phyloP scores from a whole-genome alignment of 805 yeast genomes.

The Soucietia sequanensis region DNA sequence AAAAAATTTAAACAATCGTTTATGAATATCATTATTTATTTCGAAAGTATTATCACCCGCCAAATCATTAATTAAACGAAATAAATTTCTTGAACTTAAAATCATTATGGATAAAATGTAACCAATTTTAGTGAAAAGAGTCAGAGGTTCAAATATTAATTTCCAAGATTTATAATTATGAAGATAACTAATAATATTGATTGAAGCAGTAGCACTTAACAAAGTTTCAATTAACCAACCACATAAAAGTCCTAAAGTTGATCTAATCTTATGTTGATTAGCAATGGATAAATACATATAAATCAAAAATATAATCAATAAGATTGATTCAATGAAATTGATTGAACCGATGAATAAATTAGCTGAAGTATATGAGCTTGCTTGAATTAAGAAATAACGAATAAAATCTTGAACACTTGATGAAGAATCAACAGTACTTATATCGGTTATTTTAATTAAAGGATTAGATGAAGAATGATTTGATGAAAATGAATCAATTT shows the following conservation, averaged over 20 bases:
- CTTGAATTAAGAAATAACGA: slow-evolving; percentile 3
- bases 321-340: slow-evolving; percentile 3
- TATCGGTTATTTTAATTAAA: slow-evolving; percentile 1
- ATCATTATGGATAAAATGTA: slow-evolving; percentile 23
- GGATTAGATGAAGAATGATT: not conserved
- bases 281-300: slow-evolving; percentile 28
- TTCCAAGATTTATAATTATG: slow-evolving; percentile 22
- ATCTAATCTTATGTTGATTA: slow-evolving; percentile 33
- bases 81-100: slow-evolving; percentile 29
- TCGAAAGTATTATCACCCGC: slow-evolving; percentile 22
- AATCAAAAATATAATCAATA: slow-evolving; percentile 12
- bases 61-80: slow-evolving; percentile 26
- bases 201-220: slow-evolving; percentile 26
- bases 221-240: slow-evolving; percentile 34
- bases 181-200: slow-evolving; percentile 18
- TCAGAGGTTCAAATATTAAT: slow-evolving; percentile 26
- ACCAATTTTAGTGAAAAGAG: slow-evolving; percentile 19
- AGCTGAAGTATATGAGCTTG: not conserved
- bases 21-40: slow-evolving; percentile 17
- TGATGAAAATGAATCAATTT: not conserved
- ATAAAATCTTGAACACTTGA: slow-evolving; percentile 1
- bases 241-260: slow-evolving; percentile 31
- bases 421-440: not conserved
- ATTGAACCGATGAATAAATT: slow-evolving; percentile 6
- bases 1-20: slow-evolving; percentile 27